These are phyloP conservation scores for Alternaria hordeiaustralica DNA, from an alignment of 2,329 filamentous ascomycete genomes.

Conservation along the genomic window DNA sequence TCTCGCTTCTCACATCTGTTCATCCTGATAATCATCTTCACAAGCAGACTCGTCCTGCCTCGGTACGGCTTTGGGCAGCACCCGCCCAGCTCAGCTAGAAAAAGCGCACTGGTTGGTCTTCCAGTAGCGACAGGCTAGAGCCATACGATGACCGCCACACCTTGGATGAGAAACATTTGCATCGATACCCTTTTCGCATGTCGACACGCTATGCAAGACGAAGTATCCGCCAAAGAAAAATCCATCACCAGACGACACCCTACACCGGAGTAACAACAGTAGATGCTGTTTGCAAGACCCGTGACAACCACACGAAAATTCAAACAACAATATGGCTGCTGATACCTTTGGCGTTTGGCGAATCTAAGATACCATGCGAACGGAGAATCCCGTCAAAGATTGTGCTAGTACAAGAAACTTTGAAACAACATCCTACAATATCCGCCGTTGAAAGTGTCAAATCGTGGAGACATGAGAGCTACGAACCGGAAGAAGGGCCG, in stretches of 20 bases:
- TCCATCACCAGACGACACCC: background rate
- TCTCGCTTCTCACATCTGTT: background rate
- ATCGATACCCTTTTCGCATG: background rate
- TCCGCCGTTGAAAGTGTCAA: background rate
- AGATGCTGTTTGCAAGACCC: background rate
- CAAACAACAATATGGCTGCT: background rate
- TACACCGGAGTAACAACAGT: background rate
- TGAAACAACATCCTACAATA: background rate
- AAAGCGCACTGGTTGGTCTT: background rate
- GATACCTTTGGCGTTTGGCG: background rate
- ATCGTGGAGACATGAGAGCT: background rate
- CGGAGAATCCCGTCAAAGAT: background rate
- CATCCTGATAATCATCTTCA: background rate
- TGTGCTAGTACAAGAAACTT: background rate
- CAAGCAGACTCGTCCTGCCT: background rate
- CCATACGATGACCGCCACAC: constrained; percentile 2
- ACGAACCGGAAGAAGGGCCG: background rate
- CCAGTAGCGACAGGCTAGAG: background rate
- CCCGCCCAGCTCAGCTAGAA: background rate
- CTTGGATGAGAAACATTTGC: background rate
- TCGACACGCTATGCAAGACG: background rate
- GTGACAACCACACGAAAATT: background rate
- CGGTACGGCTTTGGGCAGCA: background rate
- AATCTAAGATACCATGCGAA: background rate
- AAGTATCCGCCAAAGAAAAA: background rate